phyloP scores from a whole-genome alignment of 2,329 filamentous ascomycete genomes.

The Grosmannia huntii region DNA sequence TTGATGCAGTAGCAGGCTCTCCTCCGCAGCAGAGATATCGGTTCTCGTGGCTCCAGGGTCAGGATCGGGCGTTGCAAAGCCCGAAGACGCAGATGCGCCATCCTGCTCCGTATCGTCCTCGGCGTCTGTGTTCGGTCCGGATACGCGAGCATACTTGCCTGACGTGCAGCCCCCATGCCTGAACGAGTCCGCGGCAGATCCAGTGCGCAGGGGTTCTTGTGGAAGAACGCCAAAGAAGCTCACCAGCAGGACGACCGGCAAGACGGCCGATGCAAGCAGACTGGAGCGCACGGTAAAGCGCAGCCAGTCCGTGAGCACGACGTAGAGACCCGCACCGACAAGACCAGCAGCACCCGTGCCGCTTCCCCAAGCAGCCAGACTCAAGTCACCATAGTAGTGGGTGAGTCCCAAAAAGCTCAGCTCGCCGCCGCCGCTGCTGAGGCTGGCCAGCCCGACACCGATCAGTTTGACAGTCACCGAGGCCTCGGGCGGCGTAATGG shows the following conservation, averaged over 20 bases:
- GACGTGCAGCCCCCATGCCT: not conserved
- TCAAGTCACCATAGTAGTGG: constrained; percentile 82
- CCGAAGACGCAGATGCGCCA: constrained; percentile 17
- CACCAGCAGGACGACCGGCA: constrained; percentile 71
- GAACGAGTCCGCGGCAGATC: not conserved
- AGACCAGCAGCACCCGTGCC: constrained; percentile 85
- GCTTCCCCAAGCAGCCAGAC: constrained; percentile 82
- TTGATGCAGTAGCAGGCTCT: constrained; percentile 2
- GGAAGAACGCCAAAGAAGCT: constrained; percentile 81
- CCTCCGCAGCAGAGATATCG: constrained; percentile 18
- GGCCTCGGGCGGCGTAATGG: constrained; percentile 54
- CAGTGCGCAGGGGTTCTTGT: constrained; percentile 43
- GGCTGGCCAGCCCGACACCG: constrained; percentile 72
- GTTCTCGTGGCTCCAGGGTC: constrained; percentile 23
- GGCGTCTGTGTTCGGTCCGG: constrained; percentile 1
- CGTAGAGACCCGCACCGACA: constrained; percentile 77
- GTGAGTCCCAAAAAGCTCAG: constrained; percentile 83
- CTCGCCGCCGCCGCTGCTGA: constrained; percentile 80
- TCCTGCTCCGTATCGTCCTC: constrained; percentile 21
- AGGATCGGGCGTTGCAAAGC: constrained; percentile 2
- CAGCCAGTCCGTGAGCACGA: constrained; percentile 69
- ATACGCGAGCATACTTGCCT: not conserved
- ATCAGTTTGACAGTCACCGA: constrained; percentile 64
- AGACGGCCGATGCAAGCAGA: constrained; percentile 61
- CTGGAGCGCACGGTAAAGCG: constrained; percentile 62